Conservation (phyloP, 306 rosid species). For the Senna siamea region DNA sequence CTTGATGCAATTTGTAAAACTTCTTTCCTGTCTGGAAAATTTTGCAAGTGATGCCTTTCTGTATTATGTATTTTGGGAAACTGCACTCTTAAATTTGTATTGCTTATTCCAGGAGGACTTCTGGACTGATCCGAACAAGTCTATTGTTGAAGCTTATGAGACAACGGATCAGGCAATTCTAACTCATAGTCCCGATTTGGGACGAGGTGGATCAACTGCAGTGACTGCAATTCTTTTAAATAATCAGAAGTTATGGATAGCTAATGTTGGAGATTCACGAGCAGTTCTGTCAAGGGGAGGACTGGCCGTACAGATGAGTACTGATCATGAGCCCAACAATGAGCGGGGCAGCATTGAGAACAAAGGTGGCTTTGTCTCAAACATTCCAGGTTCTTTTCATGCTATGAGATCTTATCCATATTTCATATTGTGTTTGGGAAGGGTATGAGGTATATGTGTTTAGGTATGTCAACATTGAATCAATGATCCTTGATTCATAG, state of each 20-base stretch:
- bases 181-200: conserved; percentile 74
- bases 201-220: conserved; percentile 84
- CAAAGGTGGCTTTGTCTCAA: conserved; percentile 90
- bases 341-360: conserved; percentile 80
- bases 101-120: conserved; percentile 59
- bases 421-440: background rate
- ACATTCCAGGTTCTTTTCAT: conserved; percentile 79
- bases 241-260: conserved; percentile 69
- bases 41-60: conserved; percentile 7
- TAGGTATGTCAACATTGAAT: background rate
- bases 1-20: conserved; percentile 18
- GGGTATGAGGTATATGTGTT: background rate
- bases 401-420: conserved; percentile 2
- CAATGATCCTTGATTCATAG: background rate
- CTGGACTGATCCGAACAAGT: conserved; percentile 63
- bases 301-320: conserved; percentile 66
- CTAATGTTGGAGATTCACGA: conserved; percentile 83
- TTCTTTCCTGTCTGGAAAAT: conserved; percentile 8
- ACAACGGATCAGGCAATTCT: conserved; percentile 74
- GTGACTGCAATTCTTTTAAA: conserved; percentile 76
- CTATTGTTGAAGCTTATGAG: conserved; percentile 63
- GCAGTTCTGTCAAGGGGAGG: conserved; percentile 72
- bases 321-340: conserved; percentile 85
- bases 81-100: background rate
- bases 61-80: background rate